Evolutionary conservation across 495 filamentous ascomycete species (phyloP), one percentile per base, ranked within the genome.

Genomic region (Margaritispora aquatica): DNA sequence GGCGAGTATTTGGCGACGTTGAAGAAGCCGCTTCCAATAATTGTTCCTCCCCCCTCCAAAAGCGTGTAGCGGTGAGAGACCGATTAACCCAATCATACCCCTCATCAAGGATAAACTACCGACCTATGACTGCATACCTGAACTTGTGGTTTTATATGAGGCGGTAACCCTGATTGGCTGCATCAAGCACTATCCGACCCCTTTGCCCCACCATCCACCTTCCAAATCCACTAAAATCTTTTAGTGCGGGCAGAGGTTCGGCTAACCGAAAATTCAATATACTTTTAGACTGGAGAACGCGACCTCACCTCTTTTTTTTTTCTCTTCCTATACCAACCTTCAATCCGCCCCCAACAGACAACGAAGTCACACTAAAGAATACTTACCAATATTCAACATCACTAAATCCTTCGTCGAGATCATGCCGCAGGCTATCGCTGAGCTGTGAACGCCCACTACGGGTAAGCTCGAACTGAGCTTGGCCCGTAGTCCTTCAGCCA

Each of bases 401-500:
- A 64, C 61, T 54, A 57, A 55, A 69, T 50, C 84, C 86, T 88
- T 87, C 84, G 90, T 95, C 89, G 84, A 90, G 79, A 83, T 73
- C 77, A 86, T 85, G 85, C 88, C 86, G 75, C 82, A 88, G 88
- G 88, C 88, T 76, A 82, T 90, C 88, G 88, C 84, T 90, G 88
- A 87, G 88, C 89, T 95, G 88, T 95, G 89, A 91, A 89, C 77
- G 77, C 81, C 83, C 86, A 84, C 90, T 92, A 87, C 84, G 85
- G 86, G 79, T 73, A 71, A 67, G 72, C 64, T 67, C 56, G 49
- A 61, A 50, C 68, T 61, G 63, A 72, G 13, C 67, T 72, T 68
- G 76, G 76, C 78, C 77, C 78, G 81, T 80, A 82, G 83, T 83
- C 86, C 85, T 86, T 83, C 89, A 92, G 89, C 88, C 88, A 84